These are phyloP conservation scores for Phytophthora tentaculata DNA, from an alignment of 352 stramenopile genomes.

Conservation along the genomic window DNA sequence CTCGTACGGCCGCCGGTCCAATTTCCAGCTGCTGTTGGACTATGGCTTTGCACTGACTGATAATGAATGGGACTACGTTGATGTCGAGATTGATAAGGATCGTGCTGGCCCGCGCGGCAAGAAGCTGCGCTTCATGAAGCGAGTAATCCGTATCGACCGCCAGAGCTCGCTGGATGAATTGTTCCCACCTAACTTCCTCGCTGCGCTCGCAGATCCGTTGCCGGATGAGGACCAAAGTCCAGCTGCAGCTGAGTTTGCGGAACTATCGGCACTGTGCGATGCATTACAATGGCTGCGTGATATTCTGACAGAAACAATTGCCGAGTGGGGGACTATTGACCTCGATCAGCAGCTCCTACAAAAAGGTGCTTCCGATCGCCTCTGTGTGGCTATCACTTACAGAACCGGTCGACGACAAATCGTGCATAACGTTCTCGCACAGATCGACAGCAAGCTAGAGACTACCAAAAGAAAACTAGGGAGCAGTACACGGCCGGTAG, in stretches of 20 bases:
- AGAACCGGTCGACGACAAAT: conserved; percentile 53
- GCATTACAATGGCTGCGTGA: conserved; percentile 33
- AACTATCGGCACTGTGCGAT: conserved; percentile 20
- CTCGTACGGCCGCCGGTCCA: conserved; percentile 88
- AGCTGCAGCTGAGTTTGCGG: conserved; percentile 6
- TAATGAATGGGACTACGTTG: conserved; percentile 91
- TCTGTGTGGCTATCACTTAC: conserved; percentile 55
- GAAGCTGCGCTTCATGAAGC: conserved; percentile 54
- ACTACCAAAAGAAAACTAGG: conserved; percentile 1
- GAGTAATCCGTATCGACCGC: conserved; percentile 55
- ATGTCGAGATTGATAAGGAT: conserved; percentile 61
- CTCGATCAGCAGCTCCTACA: conserved; percentile 37
- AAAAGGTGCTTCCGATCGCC: conserved; percentile 26
- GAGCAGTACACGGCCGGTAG: conserved; percentile 1
- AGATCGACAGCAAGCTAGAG: conserved; percentile 48
- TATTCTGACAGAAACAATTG: conserved; percentile 32
- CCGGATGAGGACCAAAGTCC: conserved; percentile 23
- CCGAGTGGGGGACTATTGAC: conserved; percentile 22
- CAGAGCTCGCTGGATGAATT: conserved; percentile 56
- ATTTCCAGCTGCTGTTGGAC: conserved; percentile 91
- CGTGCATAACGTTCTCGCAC: conserved; percentile 37
- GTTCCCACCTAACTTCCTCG: conserved; percentile 43
- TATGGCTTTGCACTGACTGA: conserved; percentile 92
- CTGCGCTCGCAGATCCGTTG: conserved; percentile 25
- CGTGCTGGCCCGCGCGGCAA: conserved; percentile 27